phyloP scores from a whole-genome alignment of 1,139 yeast species.

The Hemisphaericaspora lyxosophila region DNA sequence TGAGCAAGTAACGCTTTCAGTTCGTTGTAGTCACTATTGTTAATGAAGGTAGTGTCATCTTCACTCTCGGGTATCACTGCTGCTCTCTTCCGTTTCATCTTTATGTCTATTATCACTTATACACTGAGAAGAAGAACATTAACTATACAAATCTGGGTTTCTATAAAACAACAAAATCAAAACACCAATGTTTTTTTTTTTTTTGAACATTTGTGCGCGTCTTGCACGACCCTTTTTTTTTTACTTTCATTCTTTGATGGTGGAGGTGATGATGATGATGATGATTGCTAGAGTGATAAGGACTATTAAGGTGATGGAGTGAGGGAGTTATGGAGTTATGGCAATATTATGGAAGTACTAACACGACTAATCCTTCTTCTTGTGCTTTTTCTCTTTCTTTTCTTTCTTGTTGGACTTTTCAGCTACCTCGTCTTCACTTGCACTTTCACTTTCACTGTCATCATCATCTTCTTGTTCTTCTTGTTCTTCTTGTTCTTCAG shows the following conservation, averaged over 20 bases:
- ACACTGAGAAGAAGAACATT: no score
- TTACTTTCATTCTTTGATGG: no score
- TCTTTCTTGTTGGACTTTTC: constrained; percentile 19
- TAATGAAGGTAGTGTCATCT: constrained; percentile 35
- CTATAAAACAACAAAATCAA: neutral
- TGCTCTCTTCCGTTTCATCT: constrained; percentile 22
- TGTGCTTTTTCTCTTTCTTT: constrained; percentile 17
- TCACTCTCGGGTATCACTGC: constrained; percentile 16
- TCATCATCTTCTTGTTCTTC: constrained; percentile 17
- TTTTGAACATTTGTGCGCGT: neutral
- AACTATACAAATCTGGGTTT: no score
- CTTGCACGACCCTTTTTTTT: neutral
- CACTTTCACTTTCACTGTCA: constrained; percentile 17
- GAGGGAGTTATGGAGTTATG: no score
- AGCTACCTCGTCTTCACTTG: constrained; percentile 16
- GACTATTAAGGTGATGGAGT: no score
- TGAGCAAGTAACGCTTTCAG: neutral
- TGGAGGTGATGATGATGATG: no score
- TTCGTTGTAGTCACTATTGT: constrained; percentile 38
- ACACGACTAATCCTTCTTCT: constrained; percentile 8
- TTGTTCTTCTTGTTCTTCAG: constrained; percentile 10
- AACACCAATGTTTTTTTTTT: constrained; percentile 8
- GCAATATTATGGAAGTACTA: no score
- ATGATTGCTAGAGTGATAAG: no score
- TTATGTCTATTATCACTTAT: no score